phyloP scores from a whole-genome alignment of 306 rosid species.

The barrel medic (Medicago truncatula) region MtrunA17r5.0-ANR NC_053049.1:41440501-41441000 shows the following conservation, averaged over 20 bases:
- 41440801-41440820: not conserved
- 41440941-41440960: conserved; percentile 51
- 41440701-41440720: not conserved
- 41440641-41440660: too few species aligned
- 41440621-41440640: too few species aligned
- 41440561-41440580: too few species aligned
- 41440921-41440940: conserved; percentile 51
- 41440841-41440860: conserved; percentile 37
- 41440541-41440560: too few species aligned
- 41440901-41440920: conserved; percentile 34
- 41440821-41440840: not conserved
- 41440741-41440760: not conserved
- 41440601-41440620: too few species aligned
- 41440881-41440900: conserved; percentile 46
- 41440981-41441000: not conserved
- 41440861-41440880: conserved; percentile 40
- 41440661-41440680: too few species aligned
- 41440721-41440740: too few species aligned
- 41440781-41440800: not conserved
- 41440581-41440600: too few species aligned
- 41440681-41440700: too few species aligned
- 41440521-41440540: not conserved
- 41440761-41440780: not conserved
- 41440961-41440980: conserved; percentile 2
- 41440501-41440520: not conserved